These are phyloP conservation scores for Coemansia erecta DNA, from an alignment of 192 early-diverging fungal genomes.

Conservation along the genomic window DNA sequence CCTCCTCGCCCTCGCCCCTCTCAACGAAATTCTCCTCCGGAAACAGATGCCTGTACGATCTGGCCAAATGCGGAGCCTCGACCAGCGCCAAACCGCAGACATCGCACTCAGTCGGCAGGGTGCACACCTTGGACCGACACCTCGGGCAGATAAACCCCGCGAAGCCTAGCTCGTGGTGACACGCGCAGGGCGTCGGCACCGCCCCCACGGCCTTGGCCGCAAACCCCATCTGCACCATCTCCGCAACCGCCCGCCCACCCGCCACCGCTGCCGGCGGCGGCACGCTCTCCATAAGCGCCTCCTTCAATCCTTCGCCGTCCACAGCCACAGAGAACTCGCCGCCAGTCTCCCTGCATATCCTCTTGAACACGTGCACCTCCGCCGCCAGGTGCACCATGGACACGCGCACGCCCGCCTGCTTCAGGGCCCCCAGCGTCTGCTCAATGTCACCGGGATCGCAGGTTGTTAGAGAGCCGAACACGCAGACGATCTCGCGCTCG, in stretches of 20 bases:
- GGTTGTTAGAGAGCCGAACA: constrained; percentile 85
- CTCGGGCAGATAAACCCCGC: constrained; percentile 84
- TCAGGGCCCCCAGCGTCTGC: constrained; percentile 70
- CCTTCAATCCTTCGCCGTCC: constrained; percentile 80
- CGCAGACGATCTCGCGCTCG: constrained; percentile 80
- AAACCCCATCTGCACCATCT: constrained; percentile 93
- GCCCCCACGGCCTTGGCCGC: constrained; percentile 51
- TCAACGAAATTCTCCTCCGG: constrained; percentile 84
- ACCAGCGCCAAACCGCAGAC: constrained; percentile 87
- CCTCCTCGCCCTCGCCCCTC: constrained; percentile 55
- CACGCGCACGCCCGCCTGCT: constrained; percentile 71
- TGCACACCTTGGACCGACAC: constrained; percentile 79
- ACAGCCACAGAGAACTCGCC: constrained; percentile 82
- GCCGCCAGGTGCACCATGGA: constrained; percentile 88
- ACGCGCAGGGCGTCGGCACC: constrained; percentile 73
- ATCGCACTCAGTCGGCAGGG: constrained; percentile 89
- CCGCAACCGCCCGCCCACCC: constrained; percentile 49
- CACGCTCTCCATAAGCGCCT: constrained; percentile 78
- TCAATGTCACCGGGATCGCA: constrained; percentile 93
- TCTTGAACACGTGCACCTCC: constrained; percentile 81
- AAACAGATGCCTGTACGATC: constrained; percentile 94
- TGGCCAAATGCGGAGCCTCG: constrained; percentile 82
- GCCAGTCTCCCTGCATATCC: constrained; percentile 70
- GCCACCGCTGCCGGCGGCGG: constrained; percentile 83
- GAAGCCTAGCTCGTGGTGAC: constrained; percentile 65